Base-by-base conservation (phyloP, 352 stramenopile species). In the Thalassiosira hispida region DNA sequence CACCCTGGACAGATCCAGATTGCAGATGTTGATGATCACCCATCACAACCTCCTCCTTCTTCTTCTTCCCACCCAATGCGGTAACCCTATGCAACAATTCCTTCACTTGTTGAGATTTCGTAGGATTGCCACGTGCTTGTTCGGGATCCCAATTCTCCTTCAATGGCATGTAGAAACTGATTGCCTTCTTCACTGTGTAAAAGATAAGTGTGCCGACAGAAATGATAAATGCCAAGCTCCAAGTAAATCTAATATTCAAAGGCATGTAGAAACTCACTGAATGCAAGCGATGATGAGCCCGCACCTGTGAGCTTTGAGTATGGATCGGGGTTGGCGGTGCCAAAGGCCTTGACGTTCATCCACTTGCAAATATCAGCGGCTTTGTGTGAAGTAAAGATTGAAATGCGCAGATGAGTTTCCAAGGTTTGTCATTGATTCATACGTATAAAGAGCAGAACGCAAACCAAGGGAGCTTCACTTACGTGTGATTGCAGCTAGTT, bases 331-430 rank as follows among this genome's bases (percentile, higher is more conserved):
- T 60, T 40, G 22, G 70, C 2, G 18, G 11, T 73, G 42, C 70
- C 70, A 31, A 72, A 79, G 6, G 61, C 70, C 31, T 79, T 79
- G 14, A 31, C 22, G 12, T 66, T 72, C 53, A 79, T 64, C 40
- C 42, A 79, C 20, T 35, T 57, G 38, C 38, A 65, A 14, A 79
- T 38, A 20, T 72, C 59, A 38, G 38, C 46, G 6, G 70, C 53
- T 63, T 14, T 47, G 25, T 16, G 38, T 18, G 12, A 61, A 3
- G 33, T 42, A 46, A 20, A 29, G 23, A 63, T 0, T 11, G 23
- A 44, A 9, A 27, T 42, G 27, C 20, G 14, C 1, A 25, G 14
- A 33, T 31, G 49, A 14, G n/a, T n/a, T n/a, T n/a, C n/a, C n/a
- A 38, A 38, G 8, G 31, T 38, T 38, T 3, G 3, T 33, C 18